Conservation (phyloP, 2,329 filamentous ascomycete genomes). For the Raffaelea deltoideospora region DNA sequence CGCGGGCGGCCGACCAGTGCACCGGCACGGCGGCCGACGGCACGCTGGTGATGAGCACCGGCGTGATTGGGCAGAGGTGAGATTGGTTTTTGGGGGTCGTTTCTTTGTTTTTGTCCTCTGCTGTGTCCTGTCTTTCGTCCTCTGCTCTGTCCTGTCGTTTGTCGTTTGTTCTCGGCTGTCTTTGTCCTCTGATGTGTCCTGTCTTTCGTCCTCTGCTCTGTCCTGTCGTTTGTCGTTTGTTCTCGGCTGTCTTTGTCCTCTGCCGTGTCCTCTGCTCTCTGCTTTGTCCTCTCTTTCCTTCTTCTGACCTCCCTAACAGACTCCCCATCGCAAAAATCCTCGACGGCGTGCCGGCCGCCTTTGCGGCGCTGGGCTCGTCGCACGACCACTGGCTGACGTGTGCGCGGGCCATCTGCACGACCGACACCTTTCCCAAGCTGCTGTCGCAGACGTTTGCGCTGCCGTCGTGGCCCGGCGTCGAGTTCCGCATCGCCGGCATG, state of each 20-base stretch:
- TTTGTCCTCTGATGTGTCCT: too few relatives aligned
- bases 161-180: too few relatives aligned
- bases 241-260: too few relatives aligned
- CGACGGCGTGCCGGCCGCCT: constrained; percentile 62
- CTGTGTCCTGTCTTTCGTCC: too few relatives aligned
- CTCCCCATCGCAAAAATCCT: constrained; percentile 87
- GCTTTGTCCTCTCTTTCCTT: constrained; percentile 1
- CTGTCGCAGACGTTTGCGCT: constrained; percentile 72
- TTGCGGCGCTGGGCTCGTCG: constrained; percentile 52
- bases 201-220: too few relatives aligned
- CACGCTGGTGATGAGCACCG: constrained; percentile 96
- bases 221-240: too few relatives aligned
- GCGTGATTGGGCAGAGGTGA: constrained; percentile 85
- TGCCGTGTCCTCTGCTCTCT: background rate
- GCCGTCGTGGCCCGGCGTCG: constrained; percentile 58
- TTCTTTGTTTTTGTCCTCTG: constrained; percentile 1
- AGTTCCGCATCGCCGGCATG: constrained; percentile 83
- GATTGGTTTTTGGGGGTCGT: constrained; percentile 15
- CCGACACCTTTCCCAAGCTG: constrained; percentile 95
- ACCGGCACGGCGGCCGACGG: constrained; percentile 22
- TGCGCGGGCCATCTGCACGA: constrained; percentile 90
- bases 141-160: too few relatives aligned
- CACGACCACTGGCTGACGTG: constrained; percentile 79
- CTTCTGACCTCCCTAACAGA: constrained; percentile 27
- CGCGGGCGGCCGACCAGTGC: constrained; percentile 54